Conservation (phyloP, 257 asterid species). For the Thymus quinquecostatus region DNA sequence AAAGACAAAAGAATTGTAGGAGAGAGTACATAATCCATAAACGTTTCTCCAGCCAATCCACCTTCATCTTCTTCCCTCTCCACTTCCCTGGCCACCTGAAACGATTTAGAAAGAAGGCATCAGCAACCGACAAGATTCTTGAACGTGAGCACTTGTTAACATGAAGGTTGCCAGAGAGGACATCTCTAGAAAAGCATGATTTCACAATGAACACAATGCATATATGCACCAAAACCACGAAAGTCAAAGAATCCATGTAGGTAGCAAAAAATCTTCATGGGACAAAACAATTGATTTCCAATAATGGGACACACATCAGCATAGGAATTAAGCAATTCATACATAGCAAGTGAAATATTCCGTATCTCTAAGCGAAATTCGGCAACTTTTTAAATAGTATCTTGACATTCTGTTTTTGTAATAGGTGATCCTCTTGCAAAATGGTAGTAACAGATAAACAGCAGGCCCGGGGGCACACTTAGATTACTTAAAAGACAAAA, state of each 20-base stretch:
- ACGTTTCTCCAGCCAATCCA: slow-evolving; percentile 95
- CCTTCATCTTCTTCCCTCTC: slow-evolving; percentile 99
- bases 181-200: slow-evolving; percentile 20
- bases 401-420: not conserved
- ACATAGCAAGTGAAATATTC: not conserved
- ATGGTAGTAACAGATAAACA: slow-evolving; percentile 11
- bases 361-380: not conserved
- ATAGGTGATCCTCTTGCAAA: not conserved
- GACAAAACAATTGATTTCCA: slow-evolving; percentile 9
- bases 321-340: slow-evolving; percentile 16
- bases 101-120: slow-evolving; percentile 23
- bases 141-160: not conserved
- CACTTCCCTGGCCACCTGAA: slow-evolving; percentile 90
- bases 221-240: slow-evolving; percentile 15
- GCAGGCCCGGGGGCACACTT: not conserved
- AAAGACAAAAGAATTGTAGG: slow-evolving; percentile 13
- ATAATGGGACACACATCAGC: slow-evolving; percentile 8
- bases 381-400: not conserved
- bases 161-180: slow-evolving; percentile 17
- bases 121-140: slow-evolving; percentile 24
- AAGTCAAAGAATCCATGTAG: not conserved
- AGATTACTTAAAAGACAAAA: slow-evolving; percentile 3
- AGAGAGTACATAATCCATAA: slow-evolving; percentile 78
- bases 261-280: not conserved
- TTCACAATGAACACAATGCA: slow-evolving; percentile 15